A percentile compares a stretch with the other conserved stretches of the same genome.
Conservation (phyloP, 1,284 basidiomycete species). For the Lentinus polychrous region DNA sequence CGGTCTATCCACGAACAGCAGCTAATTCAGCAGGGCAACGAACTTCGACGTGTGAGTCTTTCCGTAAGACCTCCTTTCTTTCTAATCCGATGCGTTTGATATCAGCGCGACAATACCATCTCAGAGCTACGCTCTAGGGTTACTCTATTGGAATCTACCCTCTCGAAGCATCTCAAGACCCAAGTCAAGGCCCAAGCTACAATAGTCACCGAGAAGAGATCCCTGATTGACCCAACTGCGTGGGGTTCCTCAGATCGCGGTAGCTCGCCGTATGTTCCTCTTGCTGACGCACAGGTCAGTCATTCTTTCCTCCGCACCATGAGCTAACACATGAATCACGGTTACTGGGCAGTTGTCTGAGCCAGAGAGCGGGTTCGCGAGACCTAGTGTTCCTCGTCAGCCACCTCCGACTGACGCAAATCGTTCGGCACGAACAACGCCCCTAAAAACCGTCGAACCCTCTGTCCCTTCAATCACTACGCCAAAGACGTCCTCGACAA, state of each 20-base stretch:
- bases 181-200: conserved; percentile 13
- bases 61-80: neutral
- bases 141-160: conserved; percentile 23
- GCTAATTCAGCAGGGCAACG: conserved; percentile 31
- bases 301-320: too few species aligned
- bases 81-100: neutral
- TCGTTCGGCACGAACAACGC: too few species aligned
- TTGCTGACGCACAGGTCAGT: too few species aligned
- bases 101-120: conserved; percentile 30
- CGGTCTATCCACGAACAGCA: conserved; percentile 30
- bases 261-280: conserved; percentile 19
- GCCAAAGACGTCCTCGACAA: neutral
- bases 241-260: conserved; percentile 25
- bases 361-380: too few species aligned
- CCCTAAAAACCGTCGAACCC: neutral
- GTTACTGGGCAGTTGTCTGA: too few species aligned
- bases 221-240: conserved; percentile 26
- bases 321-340: too few species aligned
- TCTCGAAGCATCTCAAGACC: conserved; percentile 22
- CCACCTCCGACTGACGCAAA: too few species aligned
- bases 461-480: neutral
- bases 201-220: conserved; percentile 14
- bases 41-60: conserved; percentile 28
- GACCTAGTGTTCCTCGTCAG: too few species aligned
- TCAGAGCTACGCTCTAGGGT: conserved; percentile 26